Conservation (phyloP, 2,329 filamentous ascomycete species). For the Epicoccum nigrum region DNA sequence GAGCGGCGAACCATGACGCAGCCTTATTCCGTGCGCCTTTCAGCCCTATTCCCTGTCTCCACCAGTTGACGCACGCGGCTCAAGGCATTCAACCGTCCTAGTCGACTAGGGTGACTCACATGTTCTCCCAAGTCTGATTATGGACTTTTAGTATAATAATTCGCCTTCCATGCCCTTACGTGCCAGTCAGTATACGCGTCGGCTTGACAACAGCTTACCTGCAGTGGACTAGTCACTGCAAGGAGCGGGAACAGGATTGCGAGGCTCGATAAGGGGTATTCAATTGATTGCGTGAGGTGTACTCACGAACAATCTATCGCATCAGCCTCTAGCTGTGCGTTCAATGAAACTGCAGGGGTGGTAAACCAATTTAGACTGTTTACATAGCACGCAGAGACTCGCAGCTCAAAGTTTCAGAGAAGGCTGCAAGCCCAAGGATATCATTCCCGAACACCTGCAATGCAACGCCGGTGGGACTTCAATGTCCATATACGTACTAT, state of each 20-base stretch:
- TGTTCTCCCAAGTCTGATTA: not conserved
- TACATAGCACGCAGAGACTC: too few species aligned
- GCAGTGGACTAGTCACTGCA: not conserved
- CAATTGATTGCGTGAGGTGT: too few species aligned
- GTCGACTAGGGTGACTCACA: constrained; percentile 16
- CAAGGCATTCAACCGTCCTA: constrained; percentile 10
- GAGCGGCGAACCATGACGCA: constrained; percentile 19
- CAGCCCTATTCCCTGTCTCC: constrained; percentile 16
- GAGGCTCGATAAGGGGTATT: too few species aligned
- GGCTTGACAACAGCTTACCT: constrained; percentile 1
- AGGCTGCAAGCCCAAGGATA: constrained; percentile 7
- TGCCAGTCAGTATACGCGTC: not conserved
- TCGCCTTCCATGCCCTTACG: not conserved
- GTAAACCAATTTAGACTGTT: too few species aligned
- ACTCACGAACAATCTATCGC: too few species aligned
- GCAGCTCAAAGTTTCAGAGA: not conserved
- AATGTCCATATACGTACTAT: not conserved
- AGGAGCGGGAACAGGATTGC: not conserved
- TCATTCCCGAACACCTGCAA: constrained; percentile 17
- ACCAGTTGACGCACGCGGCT: constrained; percentile 5
- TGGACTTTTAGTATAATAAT: not conserved
- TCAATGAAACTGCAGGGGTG: too few species aligned
- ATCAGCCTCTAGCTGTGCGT: too few species aligned
- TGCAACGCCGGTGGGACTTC: constrained; percentile 11
- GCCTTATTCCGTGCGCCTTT: constrained; percentile 13